Percentiles rank a stretch among this genome's conserved stretches.
Conservation (phyloP, 2,329 filamentous ascomycete genomes). For the Arthrobotrys sphaeroides region DNA sequence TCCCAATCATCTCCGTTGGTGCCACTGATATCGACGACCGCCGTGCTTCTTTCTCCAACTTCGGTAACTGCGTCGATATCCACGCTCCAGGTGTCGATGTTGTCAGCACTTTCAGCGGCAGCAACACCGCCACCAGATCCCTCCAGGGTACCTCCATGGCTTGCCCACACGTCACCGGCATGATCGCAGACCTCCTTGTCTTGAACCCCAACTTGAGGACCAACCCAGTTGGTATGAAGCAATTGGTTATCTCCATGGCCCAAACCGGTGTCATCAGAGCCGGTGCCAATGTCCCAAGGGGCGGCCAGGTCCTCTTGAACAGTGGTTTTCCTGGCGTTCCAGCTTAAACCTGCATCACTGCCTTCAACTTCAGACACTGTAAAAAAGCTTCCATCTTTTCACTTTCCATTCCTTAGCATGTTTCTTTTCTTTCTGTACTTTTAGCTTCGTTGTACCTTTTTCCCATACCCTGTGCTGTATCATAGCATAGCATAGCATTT, state of each 20-base stretch:
- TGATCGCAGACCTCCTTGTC: constrained; percentile 56
- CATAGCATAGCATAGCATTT: not conserved
- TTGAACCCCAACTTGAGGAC: constrained; percentile 48
- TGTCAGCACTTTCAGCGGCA: constrained; percentile 66
- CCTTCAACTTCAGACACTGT: not conserved
- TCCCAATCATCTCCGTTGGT: constrained; percentile 62
- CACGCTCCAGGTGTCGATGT: constrained; percentile 69
- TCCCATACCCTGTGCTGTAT: too few species aligned
- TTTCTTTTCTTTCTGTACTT: not conserved
- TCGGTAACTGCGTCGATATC: constrained; percentile 67
- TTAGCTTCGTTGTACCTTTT: not conserved
- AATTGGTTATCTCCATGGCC: constrained; percentile 34
- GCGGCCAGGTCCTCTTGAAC: constrained; percentile 38
- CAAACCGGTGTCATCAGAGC: constrained; percentile 21
- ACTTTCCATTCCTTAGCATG: not conserved
- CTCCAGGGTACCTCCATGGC: constrained; percentile 66
- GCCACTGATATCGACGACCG: constrained; percentile 60
- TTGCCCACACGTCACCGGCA: constrained; percentile 61
- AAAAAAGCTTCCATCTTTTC: constrained; percentile 7
- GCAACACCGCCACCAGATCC: constrained; percentile 65
- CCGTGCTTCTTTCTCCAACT: constrained; percentile 63
- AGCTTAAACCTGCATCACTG: too few species aligned
- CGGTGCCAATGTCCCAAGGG: constrained; percentile 11
- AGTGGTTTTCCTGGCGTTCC: constrained; percentile 49
- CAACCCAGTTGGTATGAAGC: constrained; percentile 56